Percentiles rank a stretch among this genome's conserved stretches.
These are phyloP conservation scores for Colletotrichum costaricense DNA, from an alignment of 2,329 filamentous ascomycete genomes.

Conservation along the genomic window DNA sequence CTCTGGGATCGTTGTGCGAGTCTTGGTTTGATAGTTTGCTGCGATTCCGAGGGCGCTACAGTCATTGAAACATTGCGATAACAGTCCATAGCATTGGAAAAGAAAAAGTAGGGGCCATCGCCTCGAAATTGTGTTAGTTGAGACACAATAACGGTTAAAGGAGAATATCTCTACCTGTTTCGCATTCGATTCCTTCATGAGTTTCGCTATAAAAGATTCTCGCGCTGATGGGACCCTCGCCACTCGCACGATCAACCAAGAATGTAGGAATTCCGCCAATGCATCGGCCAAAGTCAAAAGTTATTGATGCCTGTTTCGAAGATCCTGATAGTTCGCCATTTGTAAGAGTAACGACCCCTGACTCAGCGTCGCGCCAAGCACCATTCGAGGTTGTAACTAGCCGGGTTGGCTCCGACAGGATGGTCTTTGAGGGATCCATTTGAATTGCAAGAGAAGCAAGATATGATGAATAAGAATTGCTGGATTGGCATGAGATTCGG, in stretches of 20 bases:
- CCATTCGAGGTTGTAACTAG: not conserved
- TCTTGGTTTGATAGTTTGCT: not conserved
- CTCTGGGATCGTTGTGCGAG: slow-evolving; percentile 18
- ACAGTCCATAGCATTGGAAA: slow-evolving; percentile 33
- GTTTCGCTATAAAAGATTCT: slow-evolving; percentile 18
- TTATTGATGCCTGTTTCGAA: not conserved
- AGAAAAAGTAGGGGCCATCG: slow-evolving; percentile 26
- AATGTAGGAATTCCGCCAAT: slow-evolving; percentile 8
- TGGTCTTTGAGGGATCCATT: not conserved
- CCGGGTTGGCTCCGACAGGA: not conserved
- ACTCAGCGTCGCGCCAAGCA: not conserved
- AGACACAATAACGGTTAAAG: not conserved
- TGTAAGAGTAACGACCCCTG: not conserved
- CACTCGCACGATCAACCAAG: not conserved
- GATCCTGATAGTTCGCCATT: not conserved
- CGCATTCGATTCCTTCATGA: slow-evolving; percentile 5
- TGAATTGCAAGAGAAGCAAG: too few species aligned
- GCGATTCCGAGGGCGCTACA: not conserved
- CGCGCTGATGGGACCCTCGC: not conserved
- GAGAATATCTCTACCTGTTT: not conserved
- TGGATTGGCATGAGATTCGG: too few species aligned
- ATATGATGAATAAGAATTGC: not conserved
- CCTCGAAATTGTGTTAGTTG: not conserved
- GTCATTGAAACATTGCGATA: slow-evolving; percentile 15
- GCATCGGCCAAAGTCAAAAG: slow-evolving; percentile 25